A percentile compares a stretch with the other conserved stretches of the same genome.
These are phyloP conservation scores for Lepidium aucheri DNA, from an alignment of 345 rosid genomes.

Conservation along the genomic window DNA sequence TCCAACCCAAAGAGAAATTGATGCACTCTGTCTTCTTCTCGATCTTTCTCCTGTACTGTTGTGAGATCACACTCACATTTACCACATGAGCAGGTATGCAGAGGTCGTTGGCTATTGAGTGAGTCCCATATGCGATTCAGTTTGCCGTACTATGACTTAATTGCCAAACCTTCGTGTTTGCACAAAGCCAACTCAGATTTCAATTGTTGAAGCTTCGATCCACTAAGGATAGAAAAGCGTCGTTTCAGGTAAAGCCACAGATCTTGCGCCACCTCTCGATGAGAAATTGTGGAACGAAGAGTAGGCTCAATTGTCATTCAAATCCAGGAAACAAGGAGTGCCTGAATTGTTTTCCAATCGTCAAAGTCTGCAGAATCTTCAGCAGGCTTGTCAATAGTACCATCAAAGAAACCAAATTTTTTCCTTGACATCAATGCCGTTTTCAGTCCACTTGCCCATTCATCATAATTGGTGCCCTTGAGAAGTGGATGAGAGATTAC, in stretches of 20 bases:
- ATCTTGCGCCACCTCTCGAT: background rate
- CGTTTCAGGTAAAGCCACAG: background rate
- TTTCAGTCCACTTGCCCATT: too few species aligned
- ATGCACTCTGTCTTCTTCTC: background rate
- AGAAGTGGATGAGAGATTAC: too few species aligned
- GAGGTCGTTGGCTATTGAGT: background rate
- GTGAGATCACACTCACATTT: background rate
- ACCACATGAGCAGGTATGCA: background rate
- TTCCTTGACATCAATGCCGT: too few species aligned
- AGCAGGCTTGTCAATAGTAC: rapidly evolving
- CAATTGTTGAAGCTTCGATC: background rate
- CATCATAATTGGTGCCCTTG: too few species aligned
- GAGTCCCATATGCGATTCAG: background rate
- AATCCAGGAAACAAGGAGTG: too few species aligned
- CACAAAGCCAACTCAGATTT: background rate
- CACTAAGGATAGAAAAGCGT: background rate
- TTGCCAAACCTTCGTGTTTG: background rate
- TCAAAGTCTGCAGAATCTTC: background rate
- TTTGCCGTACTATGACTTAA: background rate
- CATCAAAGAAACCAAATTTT: background rate
- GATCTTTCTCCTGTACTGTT: background rate
- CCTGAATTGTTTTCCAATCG: background rate
- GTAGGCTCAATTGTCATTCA: background rate
- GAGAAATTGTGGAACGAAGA: background rate
- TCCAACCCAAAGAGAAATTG: background rate